phyloP scores from a whole-genome alignment of 345 rosid species.

The Lumnitzera littorea region DNA sequence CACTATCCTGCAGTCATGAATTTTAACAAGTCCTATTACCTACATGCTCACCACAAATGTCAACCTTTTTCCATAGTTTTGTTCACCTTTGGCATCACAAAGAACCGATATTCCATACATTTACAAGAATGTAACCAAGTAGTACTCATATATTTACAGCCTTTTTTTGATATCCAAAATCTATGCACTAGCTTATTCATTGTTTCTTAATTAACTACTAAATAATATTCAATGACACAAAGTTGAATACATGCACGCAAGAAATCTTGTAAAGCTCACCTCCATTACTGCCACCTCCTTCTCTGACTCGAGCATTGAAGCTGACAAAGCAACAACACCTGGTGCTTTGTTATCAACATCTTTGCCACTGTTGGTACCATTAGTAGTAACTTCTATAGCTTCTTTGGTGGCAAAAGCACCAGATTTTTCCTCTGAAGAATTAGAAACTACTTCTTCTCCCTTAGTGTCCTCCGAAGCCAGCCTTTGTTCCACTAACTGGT shows the following conservation, averaged over 20 bases:
- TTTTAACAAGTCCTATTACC: no score
- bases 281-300: constrained; percentile 11
- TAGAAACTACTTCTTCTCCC: constrained; percentile 10
- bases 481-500: constrained; percentile 6
- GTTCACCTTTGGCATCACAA: no score
- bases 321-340: constrained; percentile 10
- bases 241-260: background rate
- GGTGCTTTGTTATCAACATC: constrained; percentile 15
- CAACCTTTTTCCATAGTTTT: no score
- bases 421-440: constrained; percentile 19
- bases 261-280: constrained; percentile 21
- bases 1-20: no score
- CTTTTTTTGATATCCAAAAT: no score
- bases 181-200: no score
- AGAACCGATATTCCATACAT: no score
- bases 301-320: constrained; percentile 11
- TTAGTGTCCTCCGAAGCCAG: constrained; percentile 6
- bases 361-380: constrained; percentile 9
- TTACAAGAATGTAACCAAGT: no score
- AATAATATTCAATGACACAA: background rate
- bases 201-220: background rate
- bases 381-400: constrained; percentile 4
- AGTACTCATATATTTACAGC: no score
- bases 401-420: constrained; percentile 8
- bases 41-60: no score